These are phyloP conservation scores for Botrytis byssoidea DNA, from an alignment of 2,329 filamentous ascomycete species.

Conservation along the genomic window DNA sequence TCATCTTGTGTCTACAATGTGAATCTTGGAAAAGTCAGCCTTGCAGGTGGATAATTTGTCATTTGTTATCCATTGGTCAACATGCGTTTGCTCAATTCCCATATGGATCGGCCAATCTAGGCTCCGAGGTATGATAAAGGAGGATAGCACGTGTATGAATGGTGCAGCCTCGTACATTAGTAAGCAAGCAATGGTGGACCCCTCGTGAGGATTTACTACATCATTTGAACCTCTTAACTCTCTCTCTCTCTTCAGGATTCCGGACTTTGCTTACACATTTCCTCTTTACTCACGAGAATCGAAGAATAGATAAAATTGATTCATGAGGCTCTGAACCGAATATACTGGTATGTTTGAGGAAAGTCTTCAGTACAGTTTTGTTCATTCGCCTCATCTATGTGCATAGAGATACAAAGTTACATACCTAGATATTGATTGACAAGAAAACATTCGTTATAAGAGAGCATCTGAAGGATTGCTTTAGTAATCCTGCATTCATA, in stretches of 20 bases:
- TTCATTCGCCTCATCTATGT: neutral
- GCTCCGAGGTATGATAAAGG: neutral
- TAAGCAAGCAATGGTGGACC: neutral
- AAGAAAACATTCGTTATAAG: too few relatives aligned
- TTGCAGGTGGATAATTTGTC: neutral
- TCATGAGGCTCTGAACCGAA: too few relatives aligned
- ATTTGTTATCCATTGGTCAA: neutral
- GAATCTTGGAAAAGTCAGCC: neutral
- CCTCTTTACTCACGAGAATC: too few relatives aligned
- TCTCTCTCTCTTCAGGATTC: too few relatives aligned
- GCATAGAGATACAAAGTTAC: neutral
- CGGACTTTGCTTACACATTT: too few relatives aligned
- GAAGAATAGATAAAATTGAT: too few relatives aligned
- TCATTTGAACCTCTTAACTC: neutral
- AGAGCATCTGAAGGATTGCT: neutral
- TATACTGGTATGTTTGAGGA: neutral
- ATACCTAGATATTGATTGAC: too few relatives aligned
- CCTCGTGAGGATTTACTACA: neutral
- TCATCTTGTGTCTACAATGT: neutral
- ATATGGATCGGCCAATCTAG: neutral
- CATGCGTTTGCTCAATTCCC: neutral
- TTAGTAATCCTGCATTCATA: neutral
- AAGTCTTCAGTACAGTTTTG: neutral
- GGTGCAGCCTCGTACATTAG: neutral
- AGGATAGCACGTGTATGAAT: neutral